Evolutionary conservation across 495 filamentous ascomycete genomes (phyloP).

Genomic region (Aeminium ludgeri): DNA sequence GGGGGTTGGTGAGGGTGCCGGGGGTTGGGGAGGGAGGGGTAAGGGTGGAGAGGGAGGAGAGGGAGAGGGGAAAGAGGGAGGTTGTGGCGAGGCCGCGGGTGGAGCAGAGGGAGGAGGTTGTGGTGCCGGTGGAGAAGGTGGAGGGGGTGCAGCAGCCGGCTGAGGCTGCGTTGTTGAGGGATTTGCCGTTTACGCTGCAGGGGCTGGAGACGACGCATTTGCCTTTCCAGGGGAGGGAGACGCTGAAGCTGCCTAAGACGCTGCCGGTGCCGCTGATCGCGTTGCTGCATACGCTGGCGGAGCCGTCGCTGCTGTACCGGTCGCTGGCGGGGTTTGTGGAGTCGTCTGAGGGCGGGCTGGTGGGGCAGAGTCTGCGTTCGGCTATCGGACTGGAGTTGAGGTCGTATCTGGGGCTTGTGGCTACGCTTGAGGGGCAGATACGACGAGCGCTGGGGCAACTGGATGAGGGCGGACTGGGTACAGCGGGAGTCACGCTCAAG

Average conservation of each 20-base stretch:
- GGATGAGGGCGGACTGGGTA: slow-evolving; percentile 54
- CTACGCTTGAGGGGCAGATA: slow-evolving; percentile 88
- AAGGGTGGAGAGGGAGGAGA: too few relatives aligned
- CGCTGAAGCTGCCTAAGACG: slow-evolving; percentile 54
- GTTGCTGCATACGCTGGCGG: slow-evolving; percentile 74
- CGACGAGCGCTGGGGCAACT: slow-evolving; percentile 55
- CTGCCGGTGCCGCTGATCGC: slow-evolving; percentile 75
- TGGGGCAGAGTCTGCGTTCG: slow-evolving; percentile 87
- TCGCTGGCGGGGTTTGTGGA: slow-evolving; percentile 66
- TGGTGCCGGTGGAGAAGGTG: slow-evolving; percentile 1
- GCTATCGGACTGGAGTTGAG: slow-evolving; percentile 72
- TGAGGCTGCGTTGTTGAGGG: slow-evolving; percentile 67
- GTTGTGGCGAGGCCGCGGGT: too few relatives aligned
- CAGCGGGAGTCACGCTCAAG: slow-evolving; percentile 87
- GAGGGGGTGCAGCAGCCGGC: slow-evolving; percentile 17
- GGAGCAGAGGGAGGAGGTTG: too few relatives aligned
- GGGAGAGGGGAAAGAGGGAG: too few relatives aligned
- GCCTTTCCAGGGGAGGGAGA: slow-evolving; percentile 47
- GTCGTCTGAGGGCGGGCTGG: slow-evolving; percentile 48
- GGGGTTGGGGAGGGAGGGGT: too few relatives aligned
- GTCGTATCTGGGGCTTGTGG: slow-evolving; percentile 82
- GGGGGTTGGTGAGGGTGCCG: slow-evolving; percentile 33
- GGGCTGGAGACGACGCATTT: slow-evolving; percentile 77
- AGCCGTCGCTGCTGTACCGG: slow-evolving; percentile 80
- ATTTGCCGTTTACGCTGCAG: slow-evolving; percentile 87